phyloP scores from a whole-genome alignment of 352 stramenopile species.

The Phytophthora pini region DNA sequence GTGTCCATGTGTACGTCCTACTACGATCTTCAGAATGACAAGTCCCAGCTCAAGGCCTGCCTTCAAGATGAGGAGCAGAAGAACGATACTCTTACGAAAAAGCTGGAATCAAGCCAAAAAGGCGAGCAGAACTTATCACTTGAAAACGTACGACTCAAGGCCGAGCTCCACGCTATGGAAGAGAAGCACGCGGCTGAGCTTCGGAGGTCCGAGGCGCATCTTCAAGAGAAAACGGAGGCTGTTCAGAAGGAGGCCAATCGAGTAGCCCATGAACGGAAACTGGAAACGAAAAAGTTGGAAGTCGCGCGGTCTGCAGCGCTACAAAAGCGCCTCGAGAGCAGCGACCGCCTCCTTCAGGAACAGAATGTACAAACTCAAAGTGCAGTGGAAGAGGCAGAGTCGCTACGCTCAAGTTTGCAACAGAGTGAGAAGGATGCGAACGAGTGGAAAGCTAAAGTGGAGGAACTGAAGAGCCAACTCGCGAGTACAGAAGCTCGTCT shows the following conservation, averaged over 20 bases:
- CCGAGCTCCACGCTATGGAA: conserved; percentile 53
- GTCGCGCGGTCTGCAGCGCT: conserved; percentile 18
- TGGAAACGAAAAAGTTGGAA: conserved; percentile 43
- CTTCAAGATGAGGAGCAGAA: conserved; percentile 41
- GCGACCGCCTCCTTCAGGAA: conserved; percentile 29
- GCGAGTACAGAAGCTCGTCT: conserved; percentile 16
- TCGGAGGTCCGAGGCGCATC: conserved; percentile 38
- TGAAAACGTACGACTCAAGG: conserved; percentile 45
- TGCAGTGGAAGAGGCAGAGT: conserved; percentile 31
- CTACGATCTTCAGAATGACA: conserved; percentile 82
- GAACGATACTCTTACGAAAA: conserved; percentile 36
- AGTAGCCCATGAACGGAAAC: conserved; percentile 59
- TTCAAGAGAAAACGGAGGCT: conserved; percentile 57
- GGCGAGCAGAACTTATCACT: conserved; percentile 30
- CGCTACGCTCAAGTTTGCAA: conserved; percentile 13
- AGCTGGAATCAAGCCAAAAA: conserved; percentile 28
- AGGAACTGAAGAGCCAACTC: conserved; percentile 25
- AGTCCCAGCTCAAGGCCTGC: conserved; percentile 54
- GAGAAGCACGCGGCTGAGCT: conserved; percentile 57
- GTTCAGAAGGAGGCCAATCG: conserved; percentile 64
- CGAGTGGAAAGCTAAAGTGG: conserved; percentile 33
- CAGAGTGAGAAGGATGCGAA: conserved; percentile 13
- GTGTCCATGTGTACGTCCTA: conserved; percentile 87
- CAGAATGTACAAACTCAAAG: conserved; percentile 10
- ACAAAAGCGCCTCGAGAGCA: conserved; percentile 30